phyloP scores from a whole-genome alignment of 1,284 basidiomycete species.

The Inonotus obliquus region DNA sequence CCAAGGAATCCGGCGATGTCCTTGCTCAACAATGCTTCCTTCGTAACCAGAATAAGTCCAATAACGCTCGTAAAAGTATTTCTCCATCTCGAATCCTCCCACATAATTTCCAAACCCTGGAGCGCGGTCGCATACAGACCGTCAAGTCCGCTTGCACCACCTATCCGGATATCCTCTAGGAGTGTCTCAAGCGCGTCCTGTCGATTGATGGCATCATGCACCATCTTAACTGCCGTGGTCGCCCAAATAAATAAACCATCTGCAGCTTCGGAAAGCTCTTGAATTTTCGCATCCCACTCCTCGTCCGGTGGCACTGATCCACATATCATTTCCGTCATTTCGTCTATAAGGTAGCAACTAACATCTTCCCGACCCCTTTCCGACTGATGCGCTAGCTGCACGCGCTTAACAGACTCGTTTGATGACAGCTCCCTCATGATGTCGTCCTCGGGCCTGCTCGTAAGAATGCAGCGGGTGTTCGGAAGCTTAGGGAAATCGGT shows the following conservation, averaged over 20 bases:
- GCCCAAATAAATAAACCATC: conserved; percentile 11
- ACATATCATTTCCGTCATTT: not conserved
- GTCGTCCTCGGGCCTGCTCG: conserved; percentile 2
- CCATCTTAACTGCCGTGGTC: not conserved
- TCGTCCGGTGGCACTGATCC: not conserved
- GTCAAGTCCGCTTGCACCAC: not conserved
- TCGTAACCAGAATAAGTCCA: not conserved
- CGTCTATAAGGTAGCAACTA: not conserved
- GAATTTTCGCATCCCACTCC: not conserved
- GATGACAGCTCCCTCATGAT: not conserved
- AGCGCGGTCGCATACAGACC: no score
- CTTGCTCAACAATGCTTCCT: not conserved
- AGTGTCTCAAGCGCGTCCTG: not conserved
- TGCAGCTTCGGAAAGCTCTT: not conserved
- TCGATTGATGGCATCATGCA: not conserved
- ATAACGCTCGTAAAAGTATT: not conserved
- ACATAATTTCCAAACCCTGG: not conserved
- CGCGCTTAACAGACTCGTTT: not conserved
- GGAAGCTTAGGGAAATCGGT: conserved; percentile 17
- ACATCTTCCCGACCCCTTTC: not conserved
- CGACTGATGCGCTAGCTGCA: not conserved
- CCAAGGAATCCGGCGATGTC: conserved; percentile 1
- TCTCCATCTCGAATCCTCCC: not conserved
- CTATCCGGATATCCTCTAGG: not conserved
- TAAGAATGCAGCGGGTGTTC: conserved; percentile 3